A percentile compares a stretch with the other conserved stretches of the same genome.
Conservation (phyloP, 768 basidiomycete genomes). For the Amanita fuliginea region DNA sequence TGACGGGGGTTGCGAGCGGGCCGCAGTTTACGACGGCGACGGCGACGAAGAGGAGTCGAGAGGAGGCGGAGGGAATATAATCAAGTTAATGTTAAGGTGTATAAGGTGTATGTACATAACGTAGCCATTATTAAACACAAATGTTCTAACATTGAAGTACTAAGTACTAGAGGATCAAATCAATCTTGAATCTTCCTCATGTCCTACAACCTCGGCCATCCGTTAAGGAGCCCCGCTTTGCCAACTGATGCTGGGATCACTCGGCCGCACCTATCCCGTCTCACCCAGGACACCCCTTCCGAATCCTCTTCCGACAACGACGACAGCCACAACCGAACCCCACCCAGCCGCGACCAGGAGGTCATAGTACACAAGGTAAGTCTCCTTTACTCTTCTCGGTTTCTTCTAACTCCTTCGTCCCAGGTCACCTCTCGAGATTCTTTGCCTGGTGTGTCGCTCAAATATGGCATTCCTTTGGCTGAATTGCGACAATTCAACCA, state of each 20-base stretch:
- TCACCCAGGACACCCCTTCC: slow-evolving; percentile 18
- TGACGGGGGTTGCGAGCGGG: slow-evolving; percentile 54
- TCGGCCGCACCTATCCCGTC: slow-evolving; percentile 28
- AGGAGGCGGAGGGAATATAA: slow-evolving; percentile 13
- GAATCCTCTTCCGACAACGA: slow-evolving; percentile 9
- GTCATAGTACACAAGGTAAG: slow-evolving; percentile 54
- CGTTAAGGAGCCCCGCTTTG: slow-evolving; percentile 8
- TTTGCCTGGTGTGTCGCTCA: slow-evolving; percentile 77
- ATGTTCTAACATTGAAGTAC: too few species aligned
- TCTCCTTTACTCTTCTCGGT: not conserved
- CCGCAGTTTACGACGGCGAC: slow-evolving; percentile 8
- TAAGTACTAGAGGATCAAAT: too few species aligned
- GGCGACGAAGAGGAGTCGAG: slow-evolving; percentile 19
- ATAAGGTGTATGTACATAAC: too few species aligned
- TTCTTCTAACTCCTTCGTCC: not conserved
- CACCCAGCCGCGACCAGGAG: slow-evolving; percentile 27
- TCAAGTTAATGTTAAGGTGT: not conserved
- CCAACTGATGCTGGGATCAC: slow-evolving; percentile 21
- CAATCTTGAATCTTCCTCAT: not conserved
- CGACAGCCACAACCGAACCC: slow-evolving; percentile 2
- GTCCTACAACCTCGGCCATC: slow-evolving; percentile 7
- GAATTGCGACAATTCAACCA: slow-evolving; percentile 84
- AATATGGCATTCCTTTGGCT: slow-evolving; percentile 77
- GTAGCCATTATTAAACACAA: too few species aligned
- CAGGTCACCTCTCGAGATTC: slow-evolving; percentile 72